Percentiles rank a stretch among this genome's conserved stretches.
Conservation (phyloP, 306 rosid genomes). For the Citrullus colocynthis region DNA sequence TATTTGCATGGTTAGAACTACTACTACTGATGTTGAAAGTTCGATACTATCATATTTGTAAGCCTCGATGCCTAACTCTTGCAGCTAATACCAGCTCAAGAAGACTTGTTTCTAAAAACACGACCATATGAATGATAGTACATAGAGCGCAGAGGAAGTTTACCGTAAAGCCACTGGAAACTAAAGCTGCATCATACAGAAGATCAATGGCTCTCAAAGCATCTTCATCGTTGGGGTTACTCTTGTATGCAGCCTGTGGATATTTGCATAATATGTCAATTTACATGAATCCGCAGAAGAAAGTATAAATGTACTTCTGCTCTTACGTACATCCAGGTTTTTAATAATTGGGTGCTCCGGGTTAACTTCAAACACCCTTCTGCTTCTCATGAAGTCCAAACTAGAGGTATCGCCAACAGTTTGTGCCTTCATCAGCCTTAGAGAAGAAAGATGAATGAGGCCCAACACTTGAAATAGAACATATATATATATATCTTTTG, state of each 20-base stretch:
- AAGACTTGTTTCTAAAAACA: background rate
- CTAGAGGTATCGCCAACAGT: slow-evolving; percentile 71
- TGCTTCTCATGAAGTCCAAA: slow-evolving; percentile 91
- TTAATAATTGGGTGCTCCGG: slow-evolving; percentile 73
- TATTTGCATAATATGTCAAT: background rate
- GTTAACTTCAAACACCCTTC: slow-evolving; percentile 96
- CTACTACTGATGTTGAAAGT: background rate
- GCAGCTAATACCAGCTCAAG: background rate
- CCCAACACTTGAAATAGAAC: background rate
- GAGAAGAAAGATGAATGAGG: background rate
- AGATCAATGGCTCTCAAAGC: slow-evolving; percentile 89
- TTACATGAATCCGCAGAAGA: background rate
- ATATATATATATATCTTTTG: background rate
- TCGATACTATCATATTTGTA: background rate
- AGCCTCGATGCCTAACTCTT: background rate
- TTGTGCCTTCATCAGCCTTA: slow-evolving; percentile 90
- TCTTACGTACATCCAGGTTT: slow-evolving; percentile 62
- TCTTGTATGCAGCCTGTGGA: slow-evolving; percentile 63
- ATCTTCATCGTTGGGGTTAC: slow-evolving; percentile 65
- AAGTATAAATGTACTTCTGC: background rate
- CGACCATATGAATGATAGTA: background rate
- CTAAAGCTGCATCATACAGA: slow-evolving; percentile 87
- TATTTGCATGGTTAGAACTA: background rate
- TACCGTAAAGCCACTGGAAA: slow-evolving; percentile 89
- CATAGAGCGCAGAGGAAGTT: slow-evolving; percentile 12